These are phyloP conservation scores for Nymphaea colorata DNA, from an alignment of 164 flowering plant genomes.

Conservation along the genomic window DNA sequence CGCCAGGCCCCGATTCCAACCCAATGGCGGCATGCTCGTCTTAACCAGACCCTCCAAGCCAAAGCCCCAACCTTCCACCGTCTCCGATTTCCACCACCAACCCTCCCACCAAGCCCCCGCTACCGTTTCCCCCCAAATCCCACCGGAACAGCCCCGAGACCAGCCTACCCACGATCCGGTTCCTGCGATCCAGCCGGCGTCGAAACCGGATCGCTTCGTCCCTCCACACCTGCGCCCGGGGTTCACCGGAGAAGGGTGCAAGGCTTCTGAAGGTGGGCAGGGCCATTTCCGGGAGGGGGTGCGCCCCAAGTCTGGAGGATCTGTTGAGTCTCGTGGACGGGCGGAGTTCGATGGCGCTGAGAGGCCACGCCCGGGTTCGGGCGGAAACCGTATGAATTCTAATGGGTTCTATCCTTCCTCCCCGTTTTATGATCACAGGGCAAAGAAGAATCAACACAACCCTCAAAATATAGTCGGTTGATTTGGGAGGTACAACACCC, in stretches of 20 bases:
- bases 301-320: slow-evolving; percentile 54
- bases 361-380: slow-evolving; percentile 35
- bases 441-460: background rate
- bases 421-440: slow-evolving; percentile 1
- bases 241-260: slow-evolving; percentile 24
- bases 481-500: background rate
- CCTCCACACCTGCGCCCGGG: slow-evolving; percentile 81
- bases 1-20: slow-evolving; percentile 15
- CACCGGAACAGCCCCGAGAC: background rate
- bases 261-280: slow-evolving; percentile 10
- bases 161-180: slow-evolving; percentile 19
- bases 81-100: slow-evolving; percentile 2
- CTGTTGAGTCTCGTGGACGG: slow-evolving; percentile 29
- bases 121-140: background rate
- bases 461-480: background rate
- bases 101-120: background rate
- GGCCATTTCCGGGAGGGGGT: slow-evolving; percentile 21
- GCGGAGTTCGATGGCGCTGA: slow-evolving; percentile 13
- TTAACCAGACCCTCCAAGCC: slow-evolving; percentile 43
- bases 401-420: slow-evolving; percentile 23
- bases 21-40: slow-evolving; percentile 66
- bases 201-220: slow-evolving; percentile 36
- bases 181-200: slow-evolving; percentile 4
- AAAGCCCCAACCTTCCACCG: slow-evolving; percentile 8
- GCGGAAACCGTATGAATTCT: slow-evolving; percentile 38